Evolutionary conservation across 768 basidiomycete species (phyloP), one percentile per base, ranked within the genome.

Genomic region (Suillus hirtellus): DNA sequence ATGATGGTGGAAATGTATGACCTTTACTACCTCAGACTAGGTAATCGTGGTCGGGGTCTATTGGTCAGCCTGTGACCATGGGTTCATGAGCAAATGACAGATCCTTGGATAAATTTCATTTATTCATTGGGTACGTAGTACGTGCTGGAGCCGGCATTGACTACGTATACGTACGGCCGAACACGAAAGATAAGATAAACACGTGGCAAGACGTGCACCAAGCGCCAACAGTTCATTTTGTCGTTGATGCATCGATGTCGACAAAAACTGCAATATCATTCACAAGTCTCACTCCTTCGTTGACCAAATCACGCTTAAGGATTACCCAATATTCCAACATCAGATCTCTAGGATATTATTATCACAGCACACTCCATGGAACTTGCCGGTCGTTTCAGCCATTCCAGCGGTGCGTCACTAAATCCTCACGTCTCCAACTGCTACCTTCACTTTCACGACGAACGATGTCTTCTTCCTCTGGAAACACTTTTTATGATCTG

Each of bases 401-500:
- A 38, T 56, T 40, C 24, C 55, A 4, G 4, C 31, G 21, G 55
- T 10, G 15, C 9, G 38, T 40, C 17, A 40, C 2, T 56, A 15
- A 24, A 1, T 24, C 38, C 17, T 56, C 55, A 40, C 55, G 38
- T 27, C 15, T 56, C 21, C 52, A 35, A 12, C 34, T 14, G 34
- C 9, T 31, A 34, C 38, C 55, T 56, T 27, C 37, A 17, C 55
- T 24, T 19, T 24, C 67, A 60, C 68, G 53, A 40, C 69, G 53
- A 54, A 63, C 66, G 1, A 75, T 75, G 72, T 64, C 69, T 2
- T 59, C 72, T 50, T 19, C 54, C 1, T 62, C 69, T 10, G 38
- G 17, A 61, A 68, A 80, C 27, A 71, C 78, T 14, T n/a, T n/a
- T n/a, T n/a, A n/a, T n/a, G n/a, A n/a, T n/a, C n/a, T 93, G 69